Base-by-base conservation (phyloP, 345 rosid species). In the Pugionium cornutum region DNA sequence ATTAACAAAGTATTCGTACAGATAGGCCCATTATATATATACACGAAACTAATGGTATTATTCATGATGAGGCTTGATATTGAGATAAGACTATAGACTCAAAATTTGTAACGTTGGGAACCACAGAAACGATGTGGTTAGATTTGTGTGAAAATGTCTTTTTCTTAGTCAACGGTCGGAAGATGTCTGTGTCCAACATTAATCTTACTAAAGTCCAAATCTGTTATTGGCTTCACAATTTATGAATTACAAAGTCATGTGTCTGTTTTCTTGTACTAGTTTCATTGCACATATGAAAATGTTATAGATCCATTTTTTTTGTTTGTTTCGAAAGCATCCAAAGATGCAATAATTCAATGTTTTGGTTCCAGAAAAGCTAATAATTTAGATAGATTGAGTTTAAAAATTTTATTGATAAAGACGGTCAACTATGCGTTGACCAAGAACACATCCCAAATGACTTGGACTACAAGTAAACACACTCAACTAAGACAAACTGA, bases 341-440 rank as follows among this genome's bases (percentile, higher is more conserved):
- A n/a, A 61, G 8, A 29, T 53, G 51, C 56, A 62, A 62, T 47
- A 26, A 39, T 45, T 9, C 62, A 70, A 44, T 4, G 25, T 37
- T 39, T 8, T 18, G 6, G 9, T 39, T 39, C 28, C 4, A 5
- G 9, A 30, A 34, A 0, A 27, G 52, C n/a, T n/a, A 35, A 18
- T 32, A 32, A 26, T 35, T 51, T 25, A 42, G 7, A 39, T 6
- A 37, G 37, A 31, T 33, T 6, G 35, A 10, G 36, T 66, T 66
- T 64, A n/a, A 32, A 2, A 48, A 1, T n/a, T 47, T 45, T 71
- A 33, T 9, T 31, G 37, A 27, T 64, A 45, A 48, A 40, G 37
- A 43, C 44, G 72, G 71, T 58, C 62, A 73, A 66, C 71, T 33
- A 35, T 58, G 32, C 3, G 32, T 44, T 66, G 37, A 67, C 63